Conservation (phyloP, 176 grass and related monocot species). For the Ananas comosus region DNA sequence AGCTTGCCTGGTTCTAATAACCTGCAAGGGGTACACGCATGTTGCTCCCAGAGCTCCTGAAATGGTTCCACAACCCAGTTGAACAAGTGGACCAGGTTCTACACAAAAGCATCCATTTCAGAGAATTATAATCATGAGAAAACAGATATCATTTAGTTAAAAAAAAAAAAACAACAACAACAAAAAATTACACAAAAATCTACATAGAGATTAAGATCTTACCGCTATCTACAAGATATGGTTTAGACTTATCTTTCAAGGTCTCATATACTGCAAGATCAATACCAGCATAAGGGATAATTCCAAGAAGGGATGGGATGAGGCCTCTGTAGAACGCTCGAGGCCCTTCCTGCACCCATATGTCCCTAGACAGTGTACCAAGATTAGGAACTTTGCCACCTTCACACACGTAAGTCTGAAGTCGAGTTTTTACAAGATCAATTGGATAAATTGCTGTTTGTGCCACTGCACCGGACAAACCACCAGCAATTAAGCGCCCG, state of each 20-base stretch:
- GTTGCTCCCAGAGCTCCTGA: constrained; percentile 80
- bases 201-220: constrained; percentile 11
- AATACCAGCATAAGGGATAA: constrained; percentile 85
- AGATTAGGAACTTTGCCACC: constrained; percentile 46
- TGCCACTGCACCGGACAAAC: constrained; percentile 68
- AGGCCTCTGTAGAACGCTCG: constrained; percentile 82
- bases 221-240: constrained; percentile 67
- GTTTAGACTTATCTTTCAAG: constrained; percentile 81
- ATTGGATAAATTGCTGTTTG: constrained; percentile 79
- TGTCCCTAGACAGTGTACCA: constrained; percentile 49
- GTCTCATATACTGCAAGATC: constrained; percentile 88
- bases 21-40: constrained; percentile 85
- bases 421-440: constrained; percentile 73
- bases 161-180: not conserved
- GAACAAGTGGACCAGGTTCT: constrained; percentile 83
- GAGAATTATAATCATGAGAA: not conserved
- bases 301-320: constrained; percentile 78
- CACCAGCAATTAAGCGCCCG: constrained; percentile 65
- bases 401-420: constrained; percentile 55
- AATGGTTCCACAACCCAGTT: constrained; percentile 75
- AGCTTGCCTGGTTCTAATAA: constrained; percentile 78
- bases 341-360: constrained; percentile 69
- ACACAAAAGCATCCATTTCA: constrained; percentile 12
- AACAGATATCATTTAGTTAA: not conserved
- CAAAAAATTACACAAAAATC: not conserved